A percentile compares a stretch with the other conserved stretches of the same genome.
Conservation (phyloP, 768 basidiomycete genomes). For the Peribolospora baueri region DNA sequence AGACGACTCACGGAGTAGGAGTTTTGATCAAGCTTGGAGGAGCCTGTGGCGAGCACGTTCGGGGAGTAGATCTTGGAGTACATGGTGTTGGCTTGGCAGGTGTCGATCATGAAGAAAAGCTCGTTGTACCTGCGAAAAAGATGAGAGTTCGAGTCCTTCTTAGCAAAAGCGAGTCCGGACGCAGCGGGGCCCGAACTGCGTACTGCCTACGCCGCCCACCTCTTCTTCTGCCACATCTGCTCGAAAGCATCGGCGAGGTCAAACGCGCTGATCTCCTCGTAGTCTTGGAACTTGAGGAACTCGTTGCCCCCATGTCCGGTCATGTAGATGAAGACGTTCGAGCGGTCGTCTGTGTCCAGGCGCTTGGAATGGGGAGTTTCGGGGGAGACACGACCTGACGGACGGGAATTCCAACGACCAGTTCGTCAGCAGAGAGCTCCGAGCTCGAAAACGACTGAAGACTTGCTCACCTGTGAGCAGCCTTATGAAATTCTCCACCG, state of each 20-base stretch:
- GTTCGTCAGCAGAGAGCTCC: background rate
- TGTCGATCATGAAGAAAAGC: slow-evolving; percentile 93
- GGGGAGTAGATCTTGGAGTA: slow-evolving; percentile 82
- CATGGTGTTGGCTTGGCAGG: slow-evolving; percentile 92
- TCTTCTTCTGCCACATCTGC: slow-evolving; percentile 93
- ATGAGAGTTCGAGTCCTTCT: background rate
- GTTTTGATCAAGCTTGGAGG: slow-evolving; percentile 57
- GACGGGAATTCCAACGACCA: background rate
- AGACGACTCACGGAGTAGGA: slow-evolving; percentile 55
- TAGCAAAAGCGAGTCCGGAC: no score
- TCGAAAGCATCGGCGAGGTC: slow-evolving; percentile 96
- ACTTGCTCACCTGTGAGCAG: slow-evolving; percentile 52
- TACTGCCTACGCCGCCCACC: slow-evolving; percentile 26
- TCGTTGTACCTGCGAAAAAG: slow-evolving; percentile 50
- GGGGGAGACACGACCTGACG: slow-evolving; percentile 50
- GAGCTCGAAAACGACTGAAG: background rate
- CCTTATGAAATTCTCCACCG: slow-evolving; percentile 82
- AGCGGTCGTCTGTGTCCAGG: slow-evolving; percentile 63
- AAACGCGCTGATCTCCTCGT: slow-evolving; percentile 87
- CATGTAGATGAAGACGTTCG: slow-evolving; percentile 93
- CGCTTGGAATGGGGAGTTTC: slow-evolving; percentile 80
- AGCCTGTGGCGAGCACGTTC: slow-evolving; percentile 74
- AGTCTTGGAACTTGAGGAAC: slow-evolving; percentile 97
- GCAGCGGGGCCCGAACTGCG: background rate
- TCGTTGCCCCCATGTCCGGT: slow-evolving; percentile 96